These are phyloP conservation scores for Neopestalotiopsis sp. DNA, from an alignment of 2,329 filamentous ascomycete species.

Conservation along the genomic window DNA sequence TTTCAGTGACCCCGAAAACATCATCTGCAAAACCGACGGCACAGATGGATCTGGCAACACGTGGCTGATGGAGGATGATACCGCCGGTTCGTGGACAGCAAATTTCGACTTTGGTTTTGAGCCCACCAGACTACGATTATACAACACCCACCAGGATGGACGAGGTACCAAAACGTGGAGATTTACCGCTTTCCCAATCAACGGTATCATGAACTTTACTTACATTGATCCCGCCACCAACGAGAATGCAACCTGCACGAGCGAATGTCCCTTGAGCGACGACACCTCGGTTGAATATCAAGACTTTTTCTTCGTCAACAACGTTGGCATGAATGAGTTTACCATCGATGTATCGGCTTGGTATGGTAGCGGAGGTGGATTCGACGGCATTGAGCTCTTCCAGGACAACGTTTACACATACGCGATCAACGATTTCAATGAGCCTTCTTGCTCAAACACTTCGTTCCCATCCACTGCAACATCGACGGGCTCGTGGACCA, in stretches of 20 bases:
- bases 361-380: slow-evolving; percentile 84
- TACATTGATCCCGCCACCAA: slow-evolving; percentile 80
- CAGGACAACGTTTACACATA: slow-evolving; percentile 86
- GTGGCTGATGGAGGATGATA: slow-evolving; percentile 80
- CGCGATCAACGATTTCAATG: slow-evolving; percentile 86
- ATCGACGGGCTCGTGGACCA: slow-evolving; percentile 75
- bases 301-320: slow-evolving; percentile 91
- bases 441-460: slow-evolving; percentile 76
- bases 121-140: slow-evolving; percentile 85
- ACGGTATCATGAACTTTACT: slow-evolving; percentile 95
- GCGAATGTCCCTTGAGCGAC: slow-evolving; percentile 81
- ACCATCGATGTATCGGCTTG: slow-evolving; percentile 84
- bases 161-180: slow-evolving; percentile 89
- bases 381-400: slow-evolving; percentile 86
- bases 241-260: slow-evolving; percentile 74
- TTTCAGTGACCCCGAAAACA: slow-evolving; percentile 78
- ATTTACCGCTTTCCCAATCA: slow-evolving; percentile 82
- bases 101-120: slow-evolving; percentile 83
- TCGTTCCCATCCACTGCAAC: slow-evolving; percentile 70
- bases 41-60: slow-evolving; percentile 75
- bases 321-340: slow-evolving; percentile 86
- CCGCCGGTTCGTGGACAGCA: slow-evolving; percentile 82
- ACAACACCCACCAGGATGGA: slow-evolving; percentile 84
- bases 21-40: slow-evolving; percentile 78
- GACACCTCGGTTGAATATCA: slow-evolving; percentile 72